Conservation (phyloP, 169 alveolate species). For the Plasmodium adleri region DNA sequence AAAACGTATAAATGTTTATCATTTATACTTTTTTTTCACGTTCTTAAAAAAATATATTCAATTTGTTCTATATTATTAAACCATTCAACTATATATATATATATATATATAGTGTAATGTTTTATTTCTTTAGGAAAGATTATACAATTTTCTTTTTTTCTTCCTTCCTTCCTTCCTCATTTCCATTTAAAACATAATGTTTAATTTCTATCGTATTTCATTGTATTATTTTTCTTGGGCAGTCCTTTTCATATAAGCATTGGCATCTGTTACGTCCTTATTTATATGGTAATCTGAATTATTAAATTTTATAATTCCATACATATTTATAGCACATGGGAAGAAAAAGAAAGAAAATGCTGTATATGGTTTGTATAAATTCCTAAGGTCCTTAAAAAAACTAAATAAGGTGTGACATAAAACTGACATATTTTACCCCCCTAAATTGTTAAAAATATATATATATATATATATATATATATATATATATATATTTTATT, state of each 20-base stretch:
- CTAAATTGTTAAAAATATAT: conserved; percentile 4
- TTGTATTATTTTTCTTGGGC: conserved; percentile 4
- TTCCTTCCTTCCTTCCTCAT: conserved; percentile 1
- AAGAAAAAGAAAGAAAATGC: conserved; percentile 75
- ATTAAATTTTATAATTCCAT: conserved; percentile 71
- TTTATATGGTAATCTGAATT: conserved; percentile 31
- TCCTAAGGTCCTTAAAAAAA: conserved; percentile 49
- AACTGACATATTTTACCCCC: conserved; percentile 37
- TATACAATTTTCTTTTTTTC: background rate
- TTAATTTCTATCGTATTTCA: background rate
- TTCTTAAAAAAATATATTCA: too few relatives aligned
- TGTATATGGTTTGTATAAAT: conserved; percentile 72
- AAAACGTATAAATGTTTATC: too few relatives aligned
- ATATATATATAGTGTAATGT: too few relatives aligned
- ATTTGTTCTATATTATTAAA: too few relatives aligned
- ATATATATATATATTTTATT: background rate
- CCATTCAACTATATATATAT: too few relatives aligned
- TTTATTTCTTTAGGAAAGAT: too few relatives aligned
- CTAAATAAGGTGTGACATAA: conserved; percentile 59
- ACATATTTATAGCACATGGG: conserved; percentile 71
- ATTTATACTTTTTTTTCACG: too few relatives aligned
- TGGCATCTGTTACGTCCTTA: conserved; percentile 26
- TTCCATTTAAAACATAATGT: background rate
- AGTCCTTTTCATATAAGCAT: conserved; percentile 26
- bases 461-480: background rate